A percentile compares a stretch with the other conserved stretches of the same genome.
phyloP scores from a whole-genome alignment of 352 stramenopile genomes.

The Pythium rhizo-oryzae region DNA sequence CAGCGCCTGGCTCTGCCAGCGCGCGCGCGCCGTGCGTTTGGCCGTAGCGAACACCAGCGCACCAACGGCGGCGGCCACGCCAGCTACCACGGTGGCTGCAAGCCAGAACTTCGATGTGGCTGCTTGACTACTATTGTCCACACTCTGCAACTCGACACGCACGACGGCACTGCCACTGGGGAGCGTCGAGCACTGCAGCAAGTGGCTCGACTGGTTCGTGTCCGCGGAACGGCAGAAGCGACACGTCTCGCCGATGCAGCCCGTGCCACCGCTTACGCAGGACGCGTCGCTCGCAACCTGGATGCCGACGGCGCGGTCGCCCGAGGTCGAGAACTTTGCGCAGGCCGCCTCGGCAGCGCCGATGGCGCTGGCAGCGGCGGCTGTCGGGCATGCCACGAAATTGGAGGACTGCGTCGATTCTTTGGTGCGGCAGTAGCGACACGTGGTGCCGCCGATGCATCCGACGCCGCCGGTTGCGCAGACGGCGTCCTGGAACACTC shows the following conservation, averaged over 20 bases:
- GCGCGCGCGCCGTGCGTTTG: not conserved
- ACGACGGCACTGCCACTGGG: not conserved
- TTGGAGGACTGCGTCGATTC: conserved; percentile 25
- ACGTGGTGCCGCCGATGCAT: conserved; percentile 27
- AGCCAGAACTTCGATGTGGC: not conserved
- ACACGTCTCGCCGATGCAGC: conserved; percentile 18
- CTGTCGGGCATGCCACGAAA: conserved; percentile 1
- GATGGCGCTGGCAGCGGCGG: not conserved
- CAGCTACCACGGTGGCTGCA: not conserved
- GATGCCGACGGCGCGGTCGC: conserved; percentile 20
- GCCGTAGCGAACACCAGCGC: not conserved
- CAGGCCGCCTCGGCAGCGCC: not conserved
- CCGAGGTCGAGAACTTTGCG: not conserved
- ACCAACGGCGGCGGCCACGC: not conserved
- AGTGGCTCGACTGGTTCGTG: conserved; percentile 8
- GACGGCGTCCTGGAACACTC: not conserved
- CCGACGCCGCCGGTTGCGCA: conserved; percentile 19
- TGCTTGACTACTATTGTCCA: not conserved
- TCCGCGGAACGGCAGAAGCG: conserved; percentile 16
- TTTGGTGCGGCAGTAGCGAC: conserved; percentile 36
- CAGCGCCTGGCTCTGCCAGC: not conserved
- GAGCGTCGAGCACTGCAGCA: conserved; percentile 5
- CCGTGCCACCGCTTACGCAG: conserved; percentile 14
- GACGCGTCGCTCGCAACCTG: conserved; percentile 13
- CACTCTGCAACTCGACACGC: not conserved